Evolutionary conservation across 2,329 filamentous ascomycete genomes (phyloP).

Genomic region (Dryadomyces sulphureus): DNA sequence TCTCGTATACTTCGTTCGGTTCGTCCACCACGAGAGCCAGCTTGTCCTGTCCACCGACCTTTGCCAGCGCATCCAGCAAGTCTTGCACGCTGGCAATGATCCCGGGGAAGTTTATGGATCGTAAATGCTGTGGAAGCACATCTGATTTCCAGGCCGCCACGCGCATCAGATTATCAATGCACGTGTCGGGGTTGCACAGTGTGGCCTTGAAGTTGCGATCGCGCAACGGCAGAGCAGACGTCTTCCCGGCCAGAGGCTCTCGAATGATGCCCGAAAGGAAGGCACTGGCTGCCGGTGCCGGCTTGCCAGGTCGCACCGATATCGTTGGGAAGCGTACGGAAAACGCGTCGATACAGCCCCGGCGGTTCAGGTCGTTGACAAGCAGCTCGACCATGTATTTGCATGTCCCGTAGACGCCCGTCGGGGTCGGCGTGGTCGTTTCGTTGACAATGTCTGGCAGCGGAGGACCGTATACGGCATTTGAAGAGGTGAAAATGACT

Average conservation of each 20-base stretch:
- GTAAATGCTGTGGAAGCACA: conserved; percentile 28
- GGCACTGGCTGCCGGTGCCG: conserved; percentile 45
- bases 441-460: conserved; percentile 37
- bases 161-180: conserved; percentile 37
- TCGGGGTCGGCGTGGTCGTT: conserved; percentile 37
- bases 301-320: conserved; percentile 43
- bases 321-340: conserved; percentile 46
- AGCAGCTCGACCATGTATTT: conserved; percentile 48
- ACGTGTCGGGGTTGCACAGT: conserved; percentile 35
- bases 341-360: conserved; percentile 42
- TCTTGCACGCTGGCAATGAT: conserved; percentile 42
- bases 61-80: conserved; percentile 42
- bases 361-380: conserved; percentile 47
- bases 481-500: conserved; percentile 46
- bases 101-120: conserved; percentile 44
- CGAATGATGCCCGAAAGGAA: conserved; percentile 51
- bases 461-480: conserved; percentile 47
- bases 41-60: conserved; percentile 39
- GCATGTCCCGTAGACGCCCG: conserved; percentile 47
- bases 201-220: conserved; percentile 36
- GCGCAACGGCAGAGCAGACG: conserved; percentile 36
- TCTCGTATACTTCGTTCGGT: conserved; percentile 36
- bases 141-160: conserved; percentile 23
- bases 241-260: conserved; percentile 41
- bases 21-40: conserved; percentile 37